Evolutionary conservation across 2,329 filamentous ascomycete genomes (phyloP).

Genomic region (Penicillium psychrosexuale): DNA sequence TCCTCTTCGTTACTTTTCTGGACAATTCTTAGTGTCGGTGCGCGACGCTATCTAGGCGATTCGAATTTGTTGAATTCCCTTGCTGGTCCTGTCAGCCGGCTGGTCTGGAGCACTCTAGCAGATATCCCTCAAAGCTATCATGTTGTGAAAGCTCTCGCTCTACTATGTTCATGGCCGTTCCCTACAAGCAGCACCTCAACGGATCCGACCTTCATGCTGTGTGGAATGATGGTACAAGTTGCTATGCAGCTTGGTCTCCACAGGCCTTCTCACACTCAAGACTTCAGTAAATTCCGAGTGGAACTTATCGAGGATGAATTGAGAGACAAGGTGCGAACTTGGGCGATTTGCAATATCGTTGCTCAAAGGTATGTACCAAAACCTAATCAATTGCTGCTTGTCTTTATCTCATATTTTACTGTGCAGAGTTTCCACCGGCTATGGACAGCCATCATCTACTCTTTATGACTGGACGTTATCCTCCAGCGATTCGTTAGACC

Average conservation of each 20-base stretch:
- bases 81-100: slow-evolving; percentile 52
- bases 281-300: slow-evolving; percentile 51
- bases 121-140: slow-evolving; percentile 63
- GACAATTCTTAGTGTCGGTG: slow-evolving; percentile 62
- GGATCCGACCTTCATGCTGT: slow-evolving; percentile 64
- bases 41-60: slow-evolving; percentile 57
- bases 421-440: slow-evolving; percentile 62
- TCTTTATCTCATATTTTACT: slow-evolving; percentile 4
- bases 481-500: slow-evolving; percentile 42
- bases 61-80: slow-evolving; percentile 53
- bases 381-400: background rate
- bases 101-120: slow-evolving; percentile 61
- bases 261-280: slow-evolving; percentile 61
- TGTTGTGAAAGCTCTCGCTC: slow-evolving; percentile 61
- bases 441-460: slow-evolving; percentile 63
- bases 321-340: slow-evolving; percentile 62
- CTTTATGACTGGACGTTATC: slow-evolving; percentile 59
- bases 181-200: slow-evolving; percentile 62
- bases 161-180: slow-evolving; percentile 64
- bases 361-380: slow-evolving; percentile 55
- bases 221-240: slow-evolving; percentile 65
- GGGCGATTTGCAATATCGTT: slow-evolving; percentile 66
- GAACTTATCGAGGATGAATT: slow-evolving; percentile 61
- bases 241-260: slow-evolving; percentile 67
- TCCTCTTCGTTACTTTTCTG: slow-evolving; percentile 65